Percentiles rank a stretch among this genome's conserved stretches.
These are phyloP conservation scores for Gynochthodes officinalis DNA, from an alignment of 257 asterid species.

Conservation along the genomic window DNA sequence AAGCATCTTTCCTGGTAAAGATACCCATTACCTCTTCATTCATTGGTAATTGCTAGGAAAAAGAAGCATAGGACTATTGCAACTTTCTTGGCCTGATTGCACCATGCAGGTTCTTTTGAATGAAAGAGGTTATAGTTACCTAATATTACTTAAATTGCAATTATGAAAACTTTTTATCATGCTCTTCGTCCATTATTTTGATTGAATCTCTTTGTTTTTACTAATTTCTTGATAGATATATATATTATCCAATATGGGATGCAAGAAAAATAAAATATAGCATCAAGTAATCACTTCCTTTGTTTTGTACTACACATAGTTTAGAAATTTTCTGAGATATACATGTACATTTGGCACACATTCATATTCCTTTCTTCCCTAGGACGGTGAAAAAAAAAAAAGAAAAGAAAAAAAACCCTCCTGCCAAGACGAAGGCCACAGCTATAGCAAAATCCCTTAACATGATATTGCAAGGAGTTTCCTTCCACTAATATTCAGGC, in stretches of 20 bases:
- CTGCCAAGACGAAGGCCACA: neutral
- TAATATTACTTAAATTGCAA: no score
- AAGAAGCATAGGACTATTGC: neutral
- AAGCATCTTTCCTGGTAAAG: neutral
- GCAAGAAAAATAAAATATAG: neutral
- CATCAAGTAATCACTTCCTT: neutral
- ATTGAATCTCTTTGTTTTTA: neutral
- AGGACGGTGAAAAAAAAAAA: no score
- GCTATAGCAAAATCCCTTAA: neutral
- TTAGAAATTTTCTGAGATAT: neutral
- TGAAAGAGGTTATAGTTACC: neutral
- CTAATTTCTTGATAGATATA: no score
- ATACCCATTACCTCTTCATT: neutral
- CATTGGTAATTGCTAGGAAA: neutral
- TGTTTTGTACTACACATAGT: neutral
- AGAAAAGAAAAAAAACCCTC: no score
- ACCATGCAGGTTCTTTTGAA: neutral
- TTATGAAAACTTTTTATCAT: neutral
- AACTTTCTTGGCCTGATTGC: no score
- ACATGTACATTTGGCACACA: no score
- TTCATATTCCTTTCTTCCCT: no score
- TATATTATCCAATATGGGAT: neutral
- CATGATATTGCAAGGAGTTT: neutral
- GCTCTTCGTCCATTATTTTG: constrained; percentile 1
- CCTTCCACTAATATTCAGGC: neutral